Base-by-base conservation (phyloP, 371 early-diverging fungal species). In the Mucor circinelloides region DNA sequence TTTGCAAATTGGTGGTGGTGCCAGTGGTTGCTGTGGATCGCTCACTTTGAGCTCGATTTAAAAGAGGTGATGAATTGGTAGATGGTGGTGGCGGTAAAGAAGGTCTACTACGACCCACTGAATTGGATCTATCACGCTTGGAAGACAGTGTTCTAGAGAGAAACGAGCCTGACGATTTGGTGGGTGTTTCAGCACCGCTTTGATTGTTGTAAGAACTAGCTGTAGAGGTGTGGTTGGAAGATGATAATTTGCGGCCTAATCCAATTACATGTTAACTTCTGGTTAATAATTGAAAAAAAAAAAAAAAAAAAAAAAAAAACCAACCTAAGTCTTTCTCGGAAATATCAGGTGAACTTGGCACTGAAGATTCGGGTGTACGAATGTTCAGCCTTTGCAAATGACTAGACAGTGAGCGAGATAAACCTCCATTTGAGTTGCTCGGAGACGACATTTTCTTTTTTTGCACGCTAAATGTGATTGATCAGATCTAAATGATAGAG, bases 351-450 rank as follows among this genome's bases (percentile, higher is more conserved):
- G 68, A 55, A 30, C 38, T 67, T 54, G 60, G 73, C 36, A 40
- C 58, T 25, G 67, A 52, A 60, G 69, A 72, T 25, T 78, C 71
- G 32, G 61, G 50, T 19, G 74, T 71, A 38, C 78, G 78, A 42
- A 81, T 70, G 59, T 79, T 73, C 6, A 79, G 69, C 31, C 74
- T 68, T 67, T 79, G 79, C 23, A 81, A 74, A 81, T 81, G 82
- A 59, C 76, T 76, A 13, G 82, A 81, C 12, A 81, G 73, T 3
- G 79, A 79, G 72, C 82, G 62, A 36, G 77, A 74, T 40, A 81
- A 64, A 59, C 75, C 72, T 15, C 77, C 77, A 61, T 70, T 71
- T 21, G 73, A 58, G 63, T 70, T 74, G 36, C 66, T 75, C 28
- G 79, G 76, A 55, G 76, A 80, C 31, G 77, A 71, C 80, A 80